Evolutionary conservation across 2,329 filamentous ascomycete species (phyloP).

Genomic region (Orbilia ellipsospora): DNA sequence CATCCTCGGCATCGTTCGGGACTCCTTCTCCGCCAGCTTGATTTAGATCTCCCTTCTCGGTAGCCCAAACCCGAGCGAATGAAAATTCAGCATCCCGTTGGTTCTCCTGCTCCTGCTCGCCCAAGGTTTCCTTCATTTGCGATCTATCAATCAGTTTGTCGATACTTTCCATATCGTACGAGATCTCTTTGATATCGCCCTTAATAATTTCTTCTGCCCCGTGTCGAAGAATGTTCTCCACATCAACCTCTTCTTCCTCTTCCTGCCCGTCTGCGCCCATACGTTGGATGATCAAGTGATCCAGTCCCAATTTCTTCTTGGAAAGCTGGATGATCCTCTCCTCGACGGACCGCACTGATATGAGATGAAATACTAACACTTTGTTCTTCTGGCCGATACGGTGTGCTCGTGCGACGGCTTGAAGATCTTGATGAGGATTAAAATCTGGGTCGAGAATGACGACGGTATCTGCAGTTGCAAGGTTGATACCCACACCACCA

Average conservation of each 20-base stretch:
- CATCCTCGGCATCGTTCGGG: conserved; percentile 67
- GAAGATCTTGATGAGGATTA: conserved; percentile 97
- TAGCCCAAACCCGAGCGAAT: conserved; percentile 91
- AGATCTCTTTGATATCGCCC: conserved; percentile 73
- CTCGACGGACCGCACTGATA: conserved; percentile 88
- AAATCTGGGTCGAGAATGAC: conserved; percentile 98
- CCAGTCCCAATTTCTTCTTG: conserved; percentile 93
- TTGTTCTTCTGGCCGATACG: conserved; percentile 96
- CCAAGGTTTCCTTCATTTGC: conserved; percentile 76
- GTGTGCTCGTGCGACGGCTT: conserved; percentile 92
- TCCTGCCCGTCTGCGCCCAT: conserved; percentile 80
- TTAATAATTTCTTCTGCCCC: conserved; percentile 80
- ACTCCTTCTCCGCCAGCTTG: conserved; percentile 67
- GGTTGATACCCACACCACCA: conserved; percentile 95
- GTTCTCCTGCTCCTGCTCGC: conserved; percentile 69
- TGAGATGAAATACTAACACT: conserved; percentile 92
- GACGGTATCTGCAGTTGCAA: conserved; percentile 95
- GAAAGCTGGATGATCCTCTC: conserved; percentile 97
- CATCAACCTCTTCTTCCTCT: conserved; percentile 80
- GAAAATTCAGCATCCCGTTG: conserved; percentile 84
- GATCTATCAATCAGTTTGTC: conserved; percentile 90
- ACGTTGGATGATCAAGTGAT: conserved; percentile 91
- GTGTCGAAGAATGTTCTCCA: conserved; percentile 87
- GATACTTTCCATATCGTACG: conserved; percentile 83
- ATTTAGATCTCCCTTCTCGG: conserved; percentile 76